Conservation (phyloP, 2,329 filamentous ascomycete genomes). For the Alternaria triticina region DNA sequence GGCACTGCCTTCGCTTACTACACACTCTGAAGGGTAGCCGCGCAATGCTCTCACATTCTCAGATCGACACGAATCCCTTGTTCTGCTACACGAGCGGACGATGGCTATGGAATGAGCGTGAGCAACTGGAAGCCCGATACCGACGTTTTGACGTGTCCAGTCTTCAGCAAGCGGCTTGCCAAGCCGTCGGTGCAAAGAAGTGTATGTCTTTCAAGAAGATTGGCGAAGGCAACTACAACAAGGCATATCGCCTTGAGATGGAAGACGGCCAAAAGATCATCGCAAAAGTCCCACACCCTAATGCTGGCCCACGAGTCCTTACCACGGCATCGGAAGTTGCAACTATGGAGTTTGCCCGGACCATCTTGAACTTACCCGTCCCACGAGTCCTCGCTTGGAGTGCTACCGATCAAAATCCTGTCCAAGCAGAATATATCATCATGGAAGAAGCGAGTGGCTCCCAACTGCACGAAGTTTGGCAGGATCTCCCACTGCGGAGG, state of each 20-base stretch:
- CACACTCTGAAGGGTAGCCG: conserved; percentile 11
- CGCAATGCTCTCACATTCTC: conserved; percentile 8
- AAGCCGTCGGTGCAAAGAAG: conserved; percentile 16
- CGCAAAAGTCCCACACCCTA: conserved; percentile 35
- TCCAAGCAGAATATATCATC: conserved; percentile 41
- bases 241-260: conserved; percentile 25
- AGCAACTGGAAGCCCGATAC: conserved; percentile 27
- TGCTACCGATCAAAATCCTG: conserved; percentile 29
- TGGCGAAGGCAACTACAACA: conserved; percentile 31
- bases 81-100: conserved; percentile 33
- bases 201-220: conserved; percentile 27
- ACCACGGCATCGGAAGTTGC: conserved; percentile 38
- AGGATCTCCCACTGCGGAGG: conserved; percentile 22
- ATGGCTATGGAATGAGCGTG: conserved; percentile 31
- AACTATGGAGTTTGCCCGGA: conserved; percentile 34
- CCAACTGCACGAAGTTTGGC: conserved; percentile 31
- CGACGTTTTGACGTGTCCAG: conserved; percentile 23
- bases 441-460: conserved; percentile 39
- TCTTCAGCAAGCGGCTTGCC: conserved; percentile 24
- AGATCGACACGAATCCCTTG: conserved; percentile 13
- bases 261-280: conserved; percentile 28
- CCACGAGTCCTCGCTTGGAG: conserved; percentile 36
- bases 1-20: conserved; percentile 12
- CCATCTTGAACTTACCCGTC: conserved; percentile 30
- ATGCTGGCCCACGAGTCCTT: conserved; percentile 24